Base-by-base conservation (phyloP, 768 basidiomycete genomes). In the Boletus sensibilis region DNA sequence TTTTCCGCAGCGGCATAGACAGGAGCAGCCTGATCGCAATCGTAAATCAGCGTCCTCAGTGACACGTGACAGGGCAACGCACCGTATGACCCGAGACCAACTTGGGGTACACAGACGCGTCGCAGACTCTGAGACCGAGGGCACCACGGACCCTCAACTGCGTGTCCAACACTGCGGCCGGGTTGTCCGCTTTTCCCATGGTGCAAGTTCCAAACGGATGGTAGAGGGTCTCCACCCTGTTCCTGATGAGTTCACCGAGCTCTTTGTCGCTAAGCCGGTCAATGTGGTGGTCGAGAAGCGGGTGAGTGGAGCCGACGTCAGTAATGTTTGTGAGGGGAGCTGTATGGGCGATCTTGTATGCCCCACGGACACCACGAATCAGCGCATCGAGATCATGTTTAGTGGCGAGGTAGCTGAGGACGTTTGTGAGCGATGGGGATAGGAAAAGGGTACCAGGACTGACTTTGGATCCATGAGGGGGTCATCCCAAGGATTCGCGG, bases 51-150 rank as follows among this genome's bases (percentile, higher is more conserved):
- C 12, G 4, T 29, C 13, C n/a, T 9, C 13, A 7, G 20, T 6
- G 8, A 23, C 10, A 18, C 41, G 8, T 4, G 44, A 37, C 13
- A 16, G 14, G 14, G 25, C 12, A 6, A 71, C 75, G 55, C 45
- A 79, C 79, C 63, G 79, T 78, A 52, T 82, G 80, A 21, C 78
- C 78, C 1, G 77, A 69, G 0, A 76, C 62, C 50, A 81, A 66
- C 35, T 66, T 74, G 41, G 81, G 79, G 53, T 75, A 75, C 25
- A 81, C 61, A 12, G 75, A 76, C 42, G 78, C 79, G 58, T 82
- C 81, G 18, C 70, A 79, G 14, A 83, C 72, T 18, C 81, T 56
- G 45, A 82, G 69, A 46, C 74, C 72, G 50, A 64, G 61, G 5
- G 73, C 61, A 5, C 80, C 82, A 39, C 79, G 70, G 35, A 83